Base-by-base conservation (phyloP, 2,329 filamentous ascomycete species). In the Alternaria sp. region DNA sequence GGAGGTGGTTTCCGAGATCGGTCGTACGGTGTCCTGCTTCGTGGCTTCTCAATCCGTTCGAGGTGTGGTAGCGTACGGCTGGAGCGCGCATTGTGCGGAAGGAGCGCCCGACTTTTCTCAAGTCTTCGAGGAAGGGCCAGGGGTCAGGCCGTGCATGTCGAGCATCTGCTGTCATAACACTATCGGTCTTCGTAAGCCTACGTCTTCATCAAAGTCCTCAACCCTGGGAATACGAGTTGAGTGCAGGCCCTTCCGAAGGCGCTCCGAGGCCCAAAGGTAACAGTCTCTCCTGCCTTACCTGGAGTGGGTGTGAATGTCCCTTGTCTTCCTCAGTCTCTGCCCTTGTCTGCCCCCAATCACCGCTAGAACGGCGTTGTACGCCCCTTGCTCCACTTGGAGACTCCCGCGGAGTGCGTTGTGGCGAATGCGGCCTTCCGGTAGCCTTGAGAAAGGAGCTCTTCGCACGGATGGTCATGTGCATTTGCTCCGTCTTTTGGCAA, bases 111-210 rank as follows among this genome's bases (percentile, higher is more conserved):
- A 46, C 20, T 55, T 23, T 45, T 10, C 15, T 41, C 25, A 33
- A 49, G 55, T 51, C 45, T 45, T 58, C 46, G 46, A 23, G 51
- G 56, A 55, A 41, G 50, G 45, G 26, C 37, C 23, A 26, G 28
- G n/a, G 7, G 14, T 33, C 20, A 37, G 14, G 51, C 30, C 37
- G 33, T 21, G 46, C 46, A 41, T 18, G 23, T 55, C 21, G 37
- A 12, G 33, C 18, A 8, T 43, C 9, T 20, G n/a, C n/a, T 45
- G 30, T 51, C 55, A 46, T 25, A 44, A 5, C 12, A 43, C 23
- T 15, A 15, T 63, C 50, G 56, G 57, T 26, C 18, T 49, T 30
- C n/a, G 23, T n/a, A 28, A 11, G 20, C 28, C 33, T 56, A 45
- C 26, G n/a, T 50, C 28, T 20, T 12, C 37, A 10, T 50, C 30